Base-by-base conservation (phyloP, 768 basidiomycete species). In the Auriscalpium orientale region DNA sequence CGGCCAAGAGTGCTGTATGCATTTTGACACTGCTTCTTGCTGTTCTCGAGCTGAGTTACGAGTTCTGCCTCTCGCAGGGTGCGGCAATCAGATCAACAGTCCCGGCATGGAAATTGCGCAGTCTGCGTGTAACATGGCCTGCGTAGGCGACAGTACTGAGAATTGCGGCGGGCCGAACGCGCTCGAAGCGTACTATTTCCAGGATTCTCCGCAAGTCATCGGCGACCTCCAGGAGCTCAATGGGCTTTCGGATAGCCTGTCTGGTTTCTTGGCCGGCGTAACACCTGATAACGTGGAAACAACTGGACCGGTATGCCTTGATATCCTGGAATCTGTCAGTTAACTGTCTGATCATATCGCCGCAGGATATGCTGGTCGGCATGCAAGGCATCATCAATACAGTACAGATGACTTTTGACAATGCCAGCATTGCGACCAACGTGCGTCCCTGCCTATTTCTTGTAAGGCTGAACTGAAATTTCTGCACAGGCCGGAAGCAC, bases 81-180 rank as follows among this genome's bases (percentile, higher is more conserved):
- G 47, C 18, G 56, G 47, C 16, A 44, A 40, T 40, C 35, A 54
- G 46, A 53, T 57, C 13, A 40, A 13, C 0, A 28, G 4, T 28
- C 46, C 46, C 12, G 33, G 51, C 8, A 12, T 12, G 3, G 46
- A 36, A 20, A 45, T 50, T n/a, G 12, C 48, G 34, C 43, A 58
- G 35, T 6, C 12, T 28, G 54, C 54, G 10, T 47, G 54, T 56
- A 46, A 56, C 18, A 48, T 56, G 37, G 53, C 53, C 4, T 58
- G 55, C 16, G 3, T 50, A 18, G 48, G 53, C 20, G 15, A 55
- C 40, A 55, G 18, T 8, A 49, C 55, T 0, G 55, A 46, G 18
- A 38, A 49, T 13, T 50, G 55, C n/a, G 46, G 54, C 3, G 46
- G 47, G 1, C 55, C 37, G 18, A 49, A 49, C 13, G 33, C 54